A percentile compares a stretch with the other conserved stretches of the same genome.
These are phyloP conservation scores for Zymoseptoria passerinii DNA, from an alignment of 2,329 filamentous ascomycete genomes.

Conservation along the genomic window DNA sequence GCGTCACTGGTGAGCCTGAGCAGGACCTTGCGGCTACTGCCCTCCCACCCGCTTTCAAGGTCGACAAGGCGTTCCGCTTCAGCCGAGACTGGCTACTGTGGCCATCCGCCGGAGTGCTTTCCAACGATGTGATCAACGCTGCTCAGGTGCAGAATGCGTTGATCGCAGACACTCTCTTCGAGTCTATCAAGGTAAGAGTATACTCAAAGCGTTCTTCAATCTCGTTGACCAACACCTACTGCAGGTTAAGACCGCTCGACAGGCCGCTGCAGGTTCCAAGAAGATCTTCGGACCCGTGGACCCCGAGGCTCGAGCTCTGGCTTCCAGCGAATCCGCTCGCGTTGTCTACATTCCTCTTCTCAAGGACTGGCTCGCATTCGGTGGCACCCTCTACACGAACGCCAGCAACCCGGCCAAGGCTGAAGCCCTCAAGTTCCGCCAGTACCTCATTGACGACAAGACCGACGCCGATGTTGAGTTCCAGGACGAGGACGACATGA, in stretches of 20 bases:
- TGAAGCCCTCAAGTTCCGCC: not conserved
- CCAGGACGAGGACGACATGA: not conserved
- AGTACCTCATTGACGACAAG: not conserved
- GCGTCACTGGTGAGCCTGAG: not conserved
- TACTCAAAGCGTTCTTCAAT: too few species aligned
- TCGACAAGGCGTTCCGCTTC: not conserved
- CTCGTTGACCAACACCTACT: too few species aligned
- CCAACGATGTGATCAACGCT: not conserved
- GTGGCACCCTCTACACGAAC: not conserved
- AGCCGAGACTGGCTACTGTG: not conserved
- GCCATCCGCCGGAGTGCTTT: not conserved
- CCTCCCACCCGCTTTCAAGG: not conserved
- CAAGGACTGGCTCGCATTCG: not conserved
- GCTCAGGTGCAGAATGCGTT: not conserved
- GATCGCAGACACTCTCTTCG: not conserved
- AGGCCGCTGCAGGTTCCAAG: not conserved
- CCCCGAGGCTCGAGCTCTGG: not conserved
- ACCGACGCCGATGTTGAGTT: not conserved
- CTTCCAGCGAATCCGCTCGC: not conserved
- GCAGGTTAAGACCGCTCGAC: too few species aligned
- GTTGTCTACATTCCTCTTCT: not conserved
- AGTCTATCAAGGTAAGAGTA: not conserved
- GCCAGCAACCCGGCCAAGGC: not conserved
- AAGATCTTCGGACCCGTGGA: not conserved
- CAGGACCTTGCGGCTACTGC: not conserved